A percentile compares a stretch with the other conserved stretches of the same genome.
These are phyloP conservation scores for Yamadazyma takamatsuzukensis DNA, from an alignment of 805 yeast species.

Conservation along the genomic window DNA sequence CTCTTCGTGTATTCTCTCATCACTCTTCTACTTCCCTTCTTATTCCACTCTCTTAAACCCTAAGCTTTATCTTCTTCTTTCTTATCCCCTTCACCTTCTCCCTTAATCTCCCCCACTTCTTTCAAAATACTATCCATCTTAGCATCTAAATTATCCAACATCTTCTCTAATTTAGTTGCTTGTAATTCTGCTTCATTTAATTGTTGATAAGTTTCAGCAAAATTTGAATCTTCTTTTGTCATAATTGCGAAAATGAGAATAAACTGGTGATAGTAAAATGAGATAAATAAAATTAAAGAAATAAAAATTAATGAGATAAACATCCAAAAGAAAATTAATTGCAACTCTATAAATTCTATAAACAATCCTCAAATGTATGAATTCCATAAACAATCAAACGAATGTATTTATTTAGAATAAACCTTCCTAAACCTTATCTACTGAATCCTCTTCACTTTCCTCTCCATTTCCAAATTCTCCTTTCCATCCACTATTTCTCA, in stretches of 20 bases:
- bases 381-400: no score
- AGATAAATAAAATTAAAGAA: no score
- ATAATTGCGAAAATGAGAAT: no score
- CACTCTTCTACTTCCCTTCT: no score
- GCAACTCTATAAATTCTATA: no score
- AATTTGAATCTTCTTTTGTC: conserved; percentile 8
- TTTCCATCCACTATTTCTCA: conserved; percentile 57
- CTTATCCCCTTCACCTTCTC: conserved; percentile 1
- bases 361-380: no score
- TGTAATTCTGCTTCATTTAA: conserved; percentile 63
- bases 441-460: conserved; percentile 17
- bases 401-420: no score
- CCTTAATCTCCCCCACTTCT: conserved; percentile 41
- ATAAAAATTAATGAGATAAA: no score
- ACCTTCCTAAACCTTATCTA: conserved; percentile 1
- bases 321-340: not conserved
- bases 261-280: no score
- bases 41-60: no score
- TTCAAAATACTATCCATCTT: conserved; percentile 56
- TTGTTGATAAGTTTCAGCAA: conserved; percentile 50
- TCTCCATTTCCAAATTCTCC: conserved; percentile 41
- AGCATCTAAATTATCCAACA: conserved; percentile 62
- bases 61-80: not conserved
- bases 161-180: conserved; percentile 59
- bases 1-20: not conserved